Evolutionary conservation across 441 rosid species (phyloP), one percentile per base, ranked within the genome.

Genomic region (Populus hybrid): DNA sequence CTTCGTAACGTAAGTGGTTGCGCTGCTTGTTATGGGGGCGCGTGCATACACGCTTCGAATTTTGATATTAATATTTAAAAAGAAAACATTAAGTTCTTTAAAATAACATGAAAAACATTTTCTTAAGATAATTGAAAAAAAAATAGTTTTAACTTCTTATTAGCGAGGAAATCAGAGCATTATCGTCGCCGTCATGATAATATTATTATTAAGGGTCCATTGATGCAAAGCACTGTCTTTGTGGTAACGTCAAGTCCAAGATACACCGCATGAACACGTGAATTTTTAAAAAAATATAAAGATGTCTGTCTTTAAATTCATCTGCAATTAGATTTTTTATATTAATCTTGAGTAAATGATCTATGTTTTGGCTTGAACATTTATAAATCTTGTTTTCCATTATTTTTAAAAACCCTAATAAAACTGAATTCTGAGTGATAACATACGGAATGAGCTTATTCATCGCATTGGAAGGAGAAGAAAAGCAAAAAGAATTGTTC

Each of bases 181-280:
- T 12, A 26, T 64, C 75, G 64, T 24, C 66, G 64, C 38, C 38
- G 53, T 69, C 23, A 64, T 35, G 18, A 65, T n/a, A 35, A 35
- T 35, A 1, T 35, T 35, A 35, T 35, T 24, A 21, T 16, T 74
- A 28, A 76, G 64, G 33, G 23, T 7, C 24, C 23, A 50, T 56
- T 11, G 23, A 23, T 12, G 64, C 72, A 8, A 16, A 35, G 29
- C 59, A 40, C 31, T 76, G 64, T 18, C 77, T 82, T 72, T 3
- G 45, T 35, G 29, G 80, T 53, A 78, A 82, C 77, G 79, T 68
- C 69, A 42, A 24, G 59, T 63, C 69, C 24, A 23, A 35, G 11
- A 64, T 6, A 20, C 29, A 45, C 8, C 2, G 6, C 6, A 35
- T 35, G 7, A 35, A 35, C 38, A 35, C 0, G 8, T 35, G 38